phyloP scores from a whole-genome alignment of 495 filamentous ascomycete species.

The Neurospora sp. region DNA sequence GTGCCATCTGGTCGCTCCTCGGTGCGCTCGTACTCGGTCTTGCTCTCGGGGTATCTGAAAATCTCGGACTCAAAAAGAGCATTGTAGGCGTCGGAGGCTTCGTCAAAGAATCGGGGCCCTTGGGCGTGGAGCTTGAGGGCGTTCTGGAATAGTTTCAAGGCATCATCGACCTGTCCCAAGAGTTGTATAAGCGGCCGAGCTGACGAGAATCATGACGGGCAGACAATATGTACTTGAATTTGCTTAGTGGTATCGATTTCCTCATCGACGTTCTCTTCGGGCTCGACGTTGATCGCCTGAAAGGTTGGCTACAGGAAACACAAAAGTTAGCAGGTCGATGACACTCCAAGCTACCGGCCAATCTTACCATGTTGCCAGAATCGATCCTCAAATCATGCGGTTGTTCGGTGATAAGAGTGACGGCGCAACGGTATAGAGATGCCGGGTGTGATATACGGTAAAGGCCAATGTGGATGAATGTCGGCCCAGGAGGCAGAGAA shows the following conservation, averaged over 20 bases:
- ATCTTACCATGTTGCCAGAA: not conserved
- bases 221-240: conserved; percentile 46
- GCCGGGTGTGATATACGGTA: not conserved
- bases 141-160: conserved; percentile 86
- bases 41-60: conserved; percentile 78
- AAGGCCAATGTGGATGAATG: not conserved
- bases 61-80: conserved; percentile 84
- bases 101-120: conserved; percentile 61
- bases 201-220: not conserved
- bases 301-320: conserved; percentile 45
- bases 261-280: conserved; percentile 79
- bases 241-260: conserved; percentile 93
- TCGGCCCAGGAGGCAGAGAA: not conserved
- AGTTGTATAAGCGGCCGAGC: not conserved
- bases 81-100: conserved; percentile 76
- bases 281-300: conserved; percentile 82
- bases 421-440: not conserved
- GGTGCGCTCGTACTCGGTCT: conserved; percentile 63
- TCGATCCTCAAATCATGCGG: not conserved
- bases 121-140: conserved; percentile 88
- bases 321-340: not conserved
- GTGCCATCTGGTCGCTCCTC: conserved; percentile 48
- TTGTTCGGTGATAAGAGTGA: not conserved
- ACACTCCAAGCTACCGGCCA: not conserved
- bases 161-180: conserved; percentile 70